Evolutionary conservation across 169 alveolate genomes (phyloP), one percentile per base, ranked within the genome.

Genomic region (Plasmodium fragile): DNA sequence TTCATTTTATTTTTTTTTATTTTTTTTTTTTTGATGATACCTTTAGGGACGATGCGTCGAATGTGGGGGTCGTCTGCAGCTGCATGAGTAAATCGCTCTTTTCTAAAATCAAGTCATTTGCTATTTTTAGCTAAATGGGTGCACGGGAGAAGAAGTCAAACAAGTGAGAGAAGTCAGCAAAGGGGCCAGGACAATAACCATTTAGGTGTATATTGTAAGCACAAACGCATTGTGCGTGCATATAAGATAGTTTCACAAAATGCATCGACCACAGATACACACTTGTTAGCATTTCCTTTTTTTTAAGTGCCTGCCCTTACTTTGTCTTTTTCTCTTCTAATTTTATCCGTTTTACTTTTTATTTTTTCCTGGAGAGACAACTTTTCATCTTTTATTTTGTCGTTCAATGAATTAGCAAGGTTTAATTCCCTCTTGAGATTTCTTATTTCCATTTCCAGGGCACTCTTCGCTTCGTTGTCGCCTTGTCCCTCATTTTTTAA

Each of bases 371-470:
- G 77, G 43, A 85, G 41, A 13, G 39, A 78, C 25, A 65, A 32
- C 41, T 85, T 49, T 45, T 85, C 93, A 69, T 73, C 32, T n/a
- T 73, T 85, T 75, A 85, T 85, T 85, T 85, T 85, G 6, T 73
- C 85, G 43, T 85, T 85, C 65, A 77, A 22, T 18, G 80, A 49
- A 34, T 73, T 85, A 43, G 69, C 81, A 25, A 75, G n/a, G 69
- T 85, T 85, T 59, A 85, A 77, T 85, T 85, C 93, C 18, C 69
- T 85, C 70, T 73, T 85, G 36, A 85, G 43, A 53, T 73, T 73
- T 69, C 75, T 85, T 32, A 85, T 85, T 73, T 85, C 93, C 25
- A 53, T 25, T 10, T 53, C 93, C 25, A 85, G 78, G n/a, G 75
- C 69, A 73, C 39, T 45, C 28, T 49, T 49, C 22, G 41, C 69